These are phyloP conservation scores for Gamsiella multidivaricata DNA, from an alignment of 192 early-diverging fungal genomes.

Conservation along the genomic window DNA sequence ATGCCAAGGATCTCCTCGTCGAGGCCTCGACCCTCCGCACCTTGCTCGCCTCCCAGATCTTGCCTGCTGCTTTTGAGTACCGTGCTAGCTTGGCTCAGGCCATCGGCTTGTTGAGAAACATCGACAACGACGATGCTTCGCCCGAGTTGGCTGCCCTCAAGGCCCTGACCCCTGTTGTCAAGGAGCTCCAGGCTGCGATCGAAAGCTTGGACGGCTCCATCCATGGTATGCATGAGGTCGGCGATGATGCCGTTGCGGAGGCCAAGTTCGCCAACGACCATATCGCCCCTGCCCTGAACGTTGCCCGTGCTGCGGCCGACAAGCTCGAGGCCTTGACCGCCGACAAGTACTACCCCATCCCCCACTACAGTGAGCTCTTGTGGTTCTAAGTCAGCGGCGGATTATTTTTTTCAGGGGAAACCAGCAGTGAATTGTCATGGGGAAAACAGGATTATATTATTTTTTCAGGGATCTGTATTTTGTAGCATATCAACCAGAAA, in stretches of 20 bases:
- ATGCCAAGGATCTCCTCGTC: conserved; percentile 95
- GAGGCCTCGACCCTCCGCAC: conserved; percentile 90
- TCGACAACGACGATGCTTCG: conserved; percentile 53
- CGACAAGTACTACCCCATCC: conserved; percentile 97
- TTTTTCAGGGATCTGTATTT: not conserved
- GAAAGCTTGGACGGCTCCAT: conserved; percentile 68
- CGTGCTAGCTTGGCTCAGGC: conserved; percentile 88
- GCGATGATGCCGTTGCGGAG: conserved; percentile 67
- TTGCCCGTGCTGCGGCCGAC: conserved; percentile 78
- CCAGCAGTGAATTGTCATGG: too few species aligned
- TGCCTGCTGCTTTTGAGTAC: conserved; percentile 91
- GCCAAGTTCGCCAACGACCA: conserved; percentile 70
- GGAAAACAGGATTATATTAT: too few species aligned
- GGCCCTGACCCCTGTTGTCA: conserved; percentile 71
- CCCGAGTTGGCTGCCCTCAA: conserved; percentile 80
- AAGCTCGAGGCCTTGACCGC: conserved; percentile 81
- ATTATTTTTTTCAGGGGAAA: not conserved
- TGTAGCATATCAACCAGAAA: conserved; percentile 30
- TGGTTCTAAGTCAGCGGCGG: conserved; percentile 45
- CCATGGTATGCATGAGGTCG: conserved; percentile 65
- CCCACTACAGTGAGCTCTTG: conserved; percentile 96
- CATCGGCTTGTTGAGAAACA: conserved; percentile 72
- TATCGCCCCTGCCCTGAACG: conserved; percentile 78
- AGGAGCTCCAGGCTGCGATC: conserved; percentile 64
- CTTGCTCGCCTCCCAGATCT: conserved; percentile 85